Evolutionary conservation across 2,329 filamentous ascomycete genomes (phyloP).

Genomic region (Lasiodiplodia sp.): DNA sequence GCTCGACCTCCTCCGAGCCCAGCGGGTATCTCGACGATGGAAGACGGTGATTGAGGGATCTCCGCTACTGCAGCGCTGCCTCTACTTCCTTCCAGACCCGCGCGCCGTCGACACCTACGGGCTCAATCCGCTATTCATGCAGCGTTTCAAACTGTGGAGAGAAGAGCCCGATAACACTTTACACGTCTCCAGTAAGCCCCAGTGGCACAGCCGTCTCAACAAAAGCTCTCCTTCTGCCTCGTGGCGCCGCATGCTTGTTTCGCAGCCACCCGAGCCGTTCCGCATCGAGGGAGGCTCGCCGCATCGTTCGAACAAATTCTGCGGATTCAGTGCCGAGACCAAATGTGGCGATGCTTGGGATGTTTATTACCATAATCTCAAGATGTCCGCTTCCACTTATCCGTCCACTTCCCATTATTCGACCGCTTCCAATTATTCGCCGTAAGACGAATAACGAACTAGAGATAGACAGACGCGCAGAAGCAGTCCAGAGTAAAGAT

Average conservation of each 20-base stretch:
- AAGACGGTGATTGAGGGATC: not conserved
- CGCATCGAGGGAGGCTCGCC: not conserved
- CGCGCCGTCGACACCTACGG: not conserved
- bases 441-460: no score
- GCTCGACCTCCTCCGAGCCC: not conserved
- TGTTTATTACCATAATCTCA: not conserved
- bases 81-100: constrained; percentile 1
- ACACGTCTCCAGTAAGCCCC: not conserved
- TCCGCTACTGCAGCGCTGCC: constrained; percentile 6
- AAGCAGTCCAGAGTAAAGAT: no score
- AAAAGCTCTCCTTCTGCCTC: not conserved
- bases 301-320: not conserved
- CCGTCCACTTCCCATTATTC: no score
- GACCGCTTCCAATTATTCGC: no score
- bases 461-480: no score
- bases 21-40: constrained; percentile 2
- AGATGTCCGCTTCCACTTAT: no score
- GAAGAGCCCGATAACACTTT: not conserved
- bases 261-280: constrained; percentile 21
- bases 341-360: not conserved
- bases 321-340: not conserved
- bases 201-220: not conserved
- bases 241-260: constrained; percentile 13
- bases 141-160: constrained; percentile 7
- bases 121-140: constrained; percentile 17